Evolutionary conservation across 2,329 filamentous ascomycete genomes (phyloP), one percentile per base, ranked within the genome.

Genomic region (Aspergillus sp.): DNA sequence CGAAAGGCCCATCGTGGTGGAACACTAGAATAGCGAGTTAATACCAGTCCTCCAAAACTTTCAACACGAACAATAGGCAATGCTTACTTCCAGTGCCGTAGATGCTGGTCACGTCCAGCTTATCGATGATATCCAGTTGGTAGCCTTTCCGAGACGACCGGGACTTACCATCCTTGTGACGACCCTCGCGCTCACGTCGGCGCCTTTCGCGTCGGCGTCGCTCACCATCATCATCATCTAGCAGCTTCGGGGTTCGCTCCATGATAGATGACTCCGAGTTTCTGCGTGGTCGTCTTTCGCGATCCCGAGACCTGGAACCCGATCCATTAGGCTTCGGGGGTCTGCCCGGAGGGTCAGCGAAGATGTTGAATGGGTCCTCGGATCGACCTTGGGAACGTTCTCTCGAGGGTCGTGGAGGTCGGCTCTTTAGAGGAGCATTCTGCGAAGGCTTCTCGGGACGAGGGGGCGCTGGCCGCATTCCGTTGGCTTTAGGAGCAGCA

Each of bases 1-100:
- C 95, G 68, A 97, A 99, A 4, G 95, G 95, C 1, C 95, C 95
- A 69, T 98, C 95, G 70, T 99, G 95, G 69, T 99, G 95, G 77
- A 98, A 96, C 65, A 96, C 92, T 96, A 68, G 12, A 33, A 37
- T 30, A 7, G 34, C 12, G 19, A 7, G 13, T 5, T 7, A 33
- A 37, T 58, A 49, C 46, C n/a, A 45, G 8, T 3, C 24, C 19
- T 7, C 41, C 9, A 19, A n/a, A 17, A 19, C 5, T 61, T 47
- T 61, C 40, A 8, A 44, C 54, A 33, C 58, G 42, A 11, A 30
- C 51, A 13, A n/a, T 56, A 12, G 46, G 22, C 24, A 42, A 34
- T 20, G 86, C 90, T 78, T 81, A 96, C 91, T 80, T 76, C 93
- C 93, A 68, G 89, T 91, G 57, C 95, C 93, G 71, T 96, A 97